phyloP scores from a whole-genome alignment of 441 rosid species.

The Adansonia gregorii region DNA sequence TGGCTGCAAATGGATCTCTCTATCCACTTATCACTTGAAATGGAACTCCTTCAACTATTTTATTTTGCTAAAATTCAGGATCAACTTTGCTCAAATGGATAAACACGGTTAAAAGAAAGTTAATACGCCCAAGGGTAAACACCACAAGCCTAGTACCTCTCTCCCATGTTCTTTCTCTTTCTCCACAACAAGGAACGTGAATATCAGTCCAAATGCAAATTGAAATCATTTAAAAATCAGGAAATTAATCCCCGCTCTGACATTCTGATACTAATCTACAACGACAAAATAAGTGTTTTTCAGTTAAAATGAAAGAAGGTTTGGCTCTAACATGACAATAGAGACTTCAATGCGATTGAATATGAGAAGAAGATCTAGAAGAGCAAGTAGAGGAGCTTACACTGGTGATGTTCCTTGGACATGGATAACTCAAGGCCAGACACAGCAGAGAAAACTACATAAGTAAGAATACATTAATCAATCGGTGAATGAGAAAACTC shows the following conservation, averaged over 20 bases:
- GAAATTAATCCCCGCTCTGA: neutral
- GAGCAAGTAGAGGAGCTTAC: conserved; percentile 53
- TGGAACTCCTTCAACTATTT: neutral
- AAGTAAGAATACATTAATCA: conserved; percentile 17
- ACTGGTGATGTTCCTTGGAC: conserved; percentile 88
- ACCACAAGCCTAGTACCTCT: neutral
- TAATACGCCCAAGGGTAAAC: neutral
- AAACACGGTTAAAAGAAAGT: neutral
- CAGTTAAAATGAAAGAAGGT: neutral
- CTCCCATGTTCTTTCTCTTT: neutral
- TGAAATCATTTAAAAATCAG: neutral
- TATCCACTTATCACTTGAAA: conserved; percentile 17
- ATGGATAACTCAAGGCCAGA: conserved; percentile 96
- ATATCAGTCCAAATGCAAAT: neutral
- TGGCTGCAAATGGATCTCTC: conserved; percentile 13
- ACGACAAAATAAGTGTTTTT: neutral
- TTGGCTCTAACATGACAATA: neutral
- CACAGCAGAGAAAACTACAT: conserved; percentile 93
- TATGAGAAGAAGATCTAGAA: conserved; percentile 10
- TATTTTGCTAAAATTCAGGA: neutral
- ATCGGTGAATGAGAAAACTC: conserved; percentile 1
- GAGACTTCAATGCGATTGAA: conserved; percentile 10
- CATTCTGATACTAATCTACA: neutral
- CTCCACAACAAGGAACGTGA: neutral
- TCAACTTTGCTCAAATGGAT: neutral